phyloP scores from a whole-genome alignment of 331 rosid species.

The Acacia pycnantha region DNA sequence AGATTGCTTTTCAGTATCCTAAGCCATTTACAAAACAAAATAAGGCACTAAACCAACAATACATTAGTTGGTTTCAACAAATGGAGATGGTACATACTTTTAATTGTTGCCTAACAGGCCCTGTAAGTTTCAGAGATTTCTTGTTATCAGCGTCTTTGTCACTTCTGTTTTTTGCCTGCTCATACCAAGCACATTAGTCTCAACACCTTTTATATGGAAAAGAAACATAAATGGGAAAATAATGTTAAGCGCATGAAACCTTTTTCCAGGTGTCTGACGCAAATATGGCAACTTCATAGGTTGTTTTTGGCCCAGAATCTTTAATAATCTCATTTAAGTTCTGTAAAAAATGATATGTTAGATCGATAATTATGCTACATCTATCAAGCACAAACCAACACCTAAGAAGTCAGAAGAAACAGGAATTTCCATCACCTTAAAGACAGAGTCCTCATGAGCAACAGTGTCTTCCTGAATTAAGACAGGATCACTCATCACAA shows the following conservation, averaged over 20 bases:
- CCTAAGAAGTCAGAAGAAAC: neutral
- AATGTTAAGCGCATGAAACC: slow-evolving; percentile 38
- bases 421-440: slow-evolving; percentile 56
- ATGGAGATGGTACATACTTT: slow-evolving; percentile 44
- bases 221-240: neutral
- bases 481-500: slow-evolving; percentile 33
- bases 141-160: slow-evolving; percentile 33
- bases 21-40: slow-evolving; percentile 14
- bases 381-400: slow-evolving; percentile 15
- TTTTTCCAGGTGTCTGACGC: slow-evolving; percentile 77
- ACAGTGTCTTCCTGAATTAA: slow-evolving; percentile 42
- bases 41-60: slow-evolving; percentile 21
- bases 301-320: slow-evolving; percentile 76
- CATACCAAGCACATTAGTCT: slow-evolving; percentile 12
- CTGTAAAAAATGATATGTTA: slow-evolving; percentile 44
- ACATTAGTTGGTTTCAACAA: neutral
- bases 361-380: slow-evolving; percentile 11
- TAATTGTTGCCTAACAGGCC: slow-evolving; percentile 37
- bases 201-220: neutral
- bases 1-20: slow-evolving; percentile 51
- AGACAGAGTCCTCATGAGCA: slow-evolving; percentile 47
- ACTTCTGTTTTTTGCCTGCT: slow-evolving; percentile 59
- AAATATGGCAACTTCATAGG: slow-evolving; percentile 78
- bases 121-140: slow-evolving; percentile 33
- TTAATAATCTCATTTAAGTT: slow-evolving; percentile 51